These are phyloP conservation scores for Sanghuangporus sanghuang DNA, from an alignment of 1,284 basidiomycete species.

Conservation along the genomic window DNA sequence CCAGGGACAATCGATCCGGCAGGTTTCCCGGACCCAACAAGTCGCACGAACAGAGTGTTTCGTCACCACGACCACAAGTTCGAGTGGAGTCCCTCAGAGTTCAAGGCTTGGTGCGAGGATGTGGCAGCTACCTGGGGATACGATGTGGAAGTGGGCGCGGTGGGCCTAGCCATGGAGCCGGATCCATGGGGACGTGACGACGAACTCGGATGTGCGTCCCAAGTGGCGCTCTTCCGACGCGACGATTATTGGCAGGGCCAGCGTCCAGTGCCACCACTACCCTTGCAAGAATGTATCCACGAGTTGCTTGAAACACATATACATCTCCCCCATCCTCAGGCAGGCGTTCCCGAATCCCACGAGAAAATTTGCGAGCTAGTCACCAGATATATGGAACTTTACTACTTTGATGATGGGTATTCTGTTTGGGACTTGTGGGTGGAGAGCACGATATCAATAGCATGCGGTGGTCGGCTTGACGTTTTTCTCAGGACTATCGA, in stretches of 20 bases:
- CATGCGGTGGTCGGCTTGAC: constrained; percentile 14
- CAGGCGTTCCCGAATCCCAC: constrained; percentile 37
- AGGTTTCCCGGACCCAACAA: constrained; percentile 71
- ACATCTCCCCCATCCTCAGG: constrained; percentile 46
- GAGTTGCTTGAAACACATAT: constrained; percentile 44
- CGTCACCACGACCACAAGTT: constrained; percentile 89
- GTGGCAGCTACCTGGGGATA: constrained; percentile 76
- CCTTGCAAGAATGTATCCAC: constrained; percentile 33
- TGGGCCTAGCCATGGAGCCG: constrained; percentile 50
- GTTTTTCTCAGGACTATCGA: constrained; percentile 5
- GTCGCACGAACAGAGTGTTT: constrained; percentile 69
- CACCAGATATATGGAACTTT: neutral
- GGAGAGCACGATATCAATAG: constrained; percentile 4
- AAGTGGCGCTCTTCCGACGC: constrained; percentile 66
- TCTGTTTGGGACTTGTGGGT: constrained; percentile 16
- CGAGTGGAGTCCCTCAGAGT: constrained; percentile 87
- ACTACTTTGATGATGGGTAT: constrained; percentile 9
- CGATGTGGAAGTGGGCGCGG: constrained; percentile 45
- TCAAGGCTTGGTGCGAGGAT: constrained; percentile 61
- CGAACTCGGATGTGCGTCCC: constrained; percentile 62
- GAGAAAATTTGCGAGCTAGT: constrained; percentile 9
- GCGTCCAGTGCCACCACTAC: constrained; percentile 19
- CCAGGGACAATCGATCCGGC: constrained; percentile 32
- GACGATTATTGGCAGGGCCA: constrained; percentile 28
- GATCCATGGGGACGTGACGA: constrained; percentile 70